Base-by-base conservation (phyloP, 805 yeast species). In the Lipomyces sp. region DNA sequence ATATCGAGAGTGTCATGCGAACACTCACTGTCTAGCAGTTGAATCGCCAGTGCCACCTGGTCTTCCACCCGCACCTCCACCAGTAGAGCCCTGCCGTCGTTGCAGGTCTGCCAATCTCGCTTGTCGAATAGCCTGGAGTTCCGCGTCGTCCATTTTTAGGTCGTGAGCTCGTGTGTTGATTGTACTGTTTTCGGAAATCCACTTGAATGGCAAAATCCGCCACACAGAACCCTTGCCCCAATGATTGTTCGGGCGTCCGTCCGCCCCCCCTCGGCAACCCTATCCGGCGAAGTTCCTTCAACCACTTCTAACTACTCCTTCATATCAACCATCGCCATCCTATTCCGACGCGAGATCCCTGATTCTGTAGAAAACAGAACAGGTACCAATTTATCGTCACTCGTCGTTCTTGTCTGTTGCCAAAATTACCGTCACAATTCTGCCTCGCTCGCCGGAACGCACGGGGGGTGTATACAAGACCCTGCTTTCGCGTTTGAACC, bases 91-190 rank as follows among this genome's bases (percentile, higher is more conserved):
- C 15, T 72, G 74, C 63, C 74, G 76, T 68, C 84, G 81, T 76
- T 90, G 96, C 69, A 94, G 80, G 77, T 94, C 97, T 32, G 89
- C 88, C 72, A 94, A 78, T 71, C 98, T 85, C n/a, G 98, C 98
- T 56, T 91, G 92, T 73, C 98, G 85, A 70, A 94, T 90, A 39
- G 97, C 97, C 72, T 88, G 87, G 66, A 94, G 81, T 77, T 94
- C 99, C 30, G 87, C 78, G 76, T 92, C 94, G 73, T 91, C 97
- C 97, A 92, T 92, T 13, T 7, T 37, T 37, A 37, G 13, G 39
- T 37, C 10, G 39, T 1, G 39, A 37, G 15, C 11, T 8, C 39
- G 39, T 24, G 24, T 24, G 24, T 24, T 24, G 24, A 24, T 24
- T 24, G 24, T 24, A 24, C 24, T 24, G 18, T 3, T n/a, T 24